phyloP scores from a whole-genome alignment of 345 rosid genomes.

The Eucalyptus fibrosa region DNA sequence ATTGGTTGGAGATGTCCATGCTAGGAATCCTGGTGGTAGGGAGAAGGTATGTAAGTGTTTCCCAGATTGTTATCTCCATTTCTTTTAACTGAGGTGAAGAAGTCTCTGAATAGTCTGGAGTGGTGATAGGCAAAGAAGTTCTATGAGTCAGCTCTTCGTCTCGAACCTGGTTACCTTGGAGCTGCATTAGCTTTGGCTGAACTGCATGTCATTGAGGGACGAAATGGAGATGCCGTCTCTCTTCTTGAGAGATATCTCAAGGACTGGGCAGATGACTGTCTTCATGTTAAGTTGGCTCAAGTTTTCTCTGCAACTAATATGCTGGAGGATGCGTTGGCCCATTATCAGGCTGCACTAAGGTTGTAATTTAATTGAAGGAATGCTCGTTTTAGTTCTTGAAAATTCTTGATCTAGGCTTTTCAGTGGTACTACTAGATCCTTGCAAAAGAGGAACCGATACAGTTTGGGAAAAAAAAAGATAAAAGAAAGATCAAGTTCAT shows the following conservation, averaged over 20 bases:
- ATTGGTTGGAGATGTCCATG: constrained; percentile 97
- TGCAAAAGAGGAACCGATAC: neutral
- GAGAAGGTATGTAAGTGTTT: constrained; percentile 61
- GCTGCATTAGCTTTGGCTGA: constrained; percentile 97
- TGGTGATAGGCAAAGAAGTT: constrained; percentile 79
- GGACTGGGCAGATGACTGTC: constrained; percentile 98
- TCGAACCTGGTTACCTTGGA: constrained; percentile 93
- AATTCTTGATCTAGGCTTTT: neutral
- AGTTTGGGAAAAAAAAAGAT: neutral
- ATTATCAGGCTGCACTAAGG: constrained; percentile 94
- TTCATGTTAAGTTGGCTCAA: constrained; percentile 96
- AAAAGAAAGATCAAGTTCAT: neutral
- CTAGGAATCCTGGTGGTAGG: constrained; percentile 77
- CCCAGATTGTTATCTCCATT: neutral
- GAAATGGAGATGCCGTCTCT: constrained; percentile 86
- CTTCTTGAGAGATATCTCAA: constrained; percentile 91
- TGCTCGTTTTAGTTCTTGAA: neutral
- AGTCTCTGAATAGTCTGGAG: neutral
- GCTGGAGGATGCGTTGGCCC: constrained; percentile 81
- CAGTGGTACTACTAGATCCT: neutral
- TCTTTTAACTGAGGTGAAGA: neutral
- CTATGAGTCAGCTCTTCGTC: constrained; percentile 88
- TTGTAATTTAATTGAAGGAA: neutral
- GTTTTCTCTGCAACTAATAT: constrained; percentile 78
- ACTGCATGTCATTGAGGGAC: constrained; percentile 83